Base-by-base conservation (phyloP, 495 filamentous ascomycete genomes). In the Trichoderma asperelloides region DNA sequence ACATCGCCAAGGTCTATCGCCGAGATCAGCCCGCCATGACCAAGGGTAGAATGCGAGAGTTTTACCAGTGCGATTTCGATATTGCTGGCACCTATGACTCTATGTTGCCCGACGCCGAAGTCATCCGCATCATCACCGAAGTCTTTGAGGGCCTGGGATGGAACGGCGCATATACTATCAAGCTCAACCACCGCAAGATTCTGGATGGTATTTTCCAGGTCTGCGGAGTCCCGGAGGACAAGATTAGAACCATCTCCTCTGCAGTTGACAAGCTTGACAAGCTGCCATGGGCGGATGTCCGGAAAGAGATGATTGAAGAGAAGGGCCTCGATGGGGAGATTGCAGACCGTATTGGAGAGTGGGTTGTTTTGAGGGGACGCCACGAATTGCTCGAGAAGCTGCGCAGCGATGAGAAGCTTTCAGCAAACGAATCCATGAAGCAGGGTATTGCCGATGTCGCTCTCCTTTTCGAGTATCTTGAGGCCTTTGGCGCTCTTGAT, bases 231-330 rank as follows among this genome's bases (percentile, higher is more conserved):
- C 92, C 94, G 1, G 79, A 81, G 45, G 88, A 96, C 62, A 92
- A 95, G 80, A 88, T 96, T 68, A 84, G 94, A 21, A 85, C 87
- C 12, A 97, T 97, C 70, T 92, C 89, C 16, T 91, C 88, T 28
- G 94, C 94, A 4, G 94, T 98, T 18, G 94, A 98, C 79, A 98
- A 98, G 82, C 80, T 98, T 62, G 94, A 98, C 77, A 98, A 98
- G 80, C 79, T 88, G 73, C 88, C 91, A 0, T 97, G 93, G 91
- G 87, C 85, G 16, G 93, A 97, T 68, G 93, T 97, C 65, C 85
- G 87, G 67, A 90, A 90, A 72, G 93, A 96, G 72, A 97, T 97
- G 93, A 87, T 90, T 5, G 90, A 93, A 63, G 91, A 96, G 66
- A 98, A 98, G 79, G 92, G 92, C 0, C 82, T 98, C 1, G 84